Percentiles rank a stretch among this genome's conserved stretches.
These are phyloP conservation scores for Plantago ovata DNA, from an alignment of 257 asterid species.

Conservation along the genomic window DNA sequence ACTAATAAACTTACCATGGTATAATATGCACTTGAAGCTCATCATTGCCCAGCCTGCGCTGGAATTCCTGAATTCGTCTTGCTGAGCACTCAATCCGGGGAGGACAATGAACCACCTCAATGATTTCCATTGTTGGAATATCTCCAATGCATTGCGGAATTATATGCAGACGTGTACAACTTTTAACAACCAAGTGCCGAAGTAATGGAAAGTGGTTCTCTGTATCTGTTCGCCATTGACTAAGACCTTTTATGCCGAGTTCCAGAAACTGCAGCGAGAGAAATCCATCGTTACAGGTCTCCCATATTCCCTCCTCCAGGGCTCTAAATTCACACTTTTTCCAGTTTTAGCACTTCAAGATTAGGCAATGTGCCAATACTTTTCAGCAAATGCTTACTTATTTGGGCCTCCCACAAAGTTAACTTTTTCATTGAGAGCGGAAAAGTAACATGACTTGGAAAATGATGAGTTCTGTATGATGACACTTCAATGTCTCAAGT, in stretches of 20 bases:
- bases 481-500: not conserved
- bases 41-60: constrained; percentile 2
- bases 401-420: not conserved
- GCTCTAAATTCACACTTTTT: no score
- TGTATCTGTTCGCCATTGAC: constrained; percentile 12
- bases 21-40: constrained; percentile 1
- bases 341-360: not conserved
- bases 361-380: not conserved
- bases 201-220: constrained; percentile 9
- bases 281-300: constrained; percentile 8
- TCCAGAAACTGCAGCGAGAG: not conserved
- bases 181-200: not conserved
- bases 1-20: no score
- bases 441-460: not conserved
- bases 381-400: not conserved
- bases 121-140: constrained; percentile 12
- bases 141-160: constrained; percentile 16
- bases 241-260: not conserved
- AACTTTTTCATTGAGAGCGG: not conserved
- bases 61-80: constrained; percentile 13
- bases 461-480: no score
- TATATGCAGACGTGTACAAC: not conserved
- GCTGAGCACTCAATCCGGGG: constrained; percentile 6
- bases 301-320: not conserved
- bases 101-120: not conserved